Conservation (phyloP, 2,329 filamentous ascomycete genomes). For the Phaeophleospora eucalypticola region DNA sequence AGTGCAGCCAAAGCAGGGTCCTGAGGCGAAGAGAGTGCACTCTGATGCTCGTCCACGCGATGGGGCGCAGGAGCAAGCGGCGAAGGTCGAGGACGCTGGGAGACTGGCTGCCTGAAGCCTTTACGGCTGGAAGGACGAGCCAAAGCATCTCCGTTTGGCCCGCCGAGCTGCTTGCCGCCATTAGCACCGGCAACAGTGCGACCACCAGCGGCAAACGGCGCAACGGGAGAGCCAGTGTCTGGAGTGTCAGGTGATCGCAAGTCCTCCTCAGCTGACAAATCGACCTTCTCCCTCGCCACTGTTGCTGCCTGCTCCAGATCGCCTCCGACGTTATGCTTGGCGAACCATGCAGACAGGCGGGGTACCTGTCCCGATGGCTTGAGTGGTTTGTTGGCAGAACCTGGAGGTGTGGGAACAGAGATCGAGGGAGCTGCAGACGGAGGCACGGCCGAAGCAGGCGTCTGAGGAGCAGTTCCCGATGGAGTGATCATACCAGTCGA, state of each 20-base stretch:
- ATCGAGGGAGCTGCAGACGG: slow-evolving; percentile 8
- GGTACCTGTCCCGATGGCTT: slow-evolving; percentile 40
- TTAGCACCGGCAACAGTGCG: slow-evolving; percentile 12
- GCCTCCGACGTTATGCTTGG: slow-evolving; percentile 41
- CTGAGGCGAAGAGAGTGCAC: slow-evolving; percentile 29
- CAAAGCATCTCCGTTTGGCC: not conserved
- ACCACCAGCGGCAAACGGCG: slow-evolving; percentile 13
- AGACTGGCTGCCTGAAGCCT: slow-evolving; percentile 24
- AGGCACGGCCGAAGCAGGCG: slow-evolving; percentile 13
- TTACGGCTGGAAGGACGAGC: slow-evolving; percentile 28
- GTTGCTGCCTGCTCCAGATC: slow-evolving; percentile 31
- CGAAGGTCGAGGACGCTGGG: slow-evolving; percentile 29
- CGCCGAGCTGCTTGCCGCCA: not conserved
- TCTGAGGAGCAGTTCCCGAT: slow-evolving; percentile 2
- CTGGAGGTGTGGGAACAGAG: slow-evolving; percentile 4
- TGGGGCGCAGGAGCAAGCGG: slow-evolving; percentile 25
- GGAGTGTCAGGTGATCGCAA: slow-evolving; percentile 22
- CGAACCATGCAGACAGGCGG: slow-evolving; percentile 38
- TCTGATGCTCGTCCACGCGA: slow-evolving; percentile 13
- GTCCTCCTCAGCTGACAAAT: slow-evolving; percentile 32
- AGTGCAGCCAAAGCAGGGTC: slow-evolving; percentile 31
- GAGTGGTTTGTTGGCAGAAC: slow-evolving; percentile 22
- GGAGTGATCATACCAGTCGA: slow-evolving; percentile 8
- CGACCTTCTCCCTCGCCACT: slow-evolving; percentile 31
- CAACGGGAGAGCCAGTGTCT: slow-evolving; percentile 22